These are phyloP conservation scores for Calendula officinalis DNA, from an alignment of 129 eudicot genomes.

Conservation along the genomic window DNA sequence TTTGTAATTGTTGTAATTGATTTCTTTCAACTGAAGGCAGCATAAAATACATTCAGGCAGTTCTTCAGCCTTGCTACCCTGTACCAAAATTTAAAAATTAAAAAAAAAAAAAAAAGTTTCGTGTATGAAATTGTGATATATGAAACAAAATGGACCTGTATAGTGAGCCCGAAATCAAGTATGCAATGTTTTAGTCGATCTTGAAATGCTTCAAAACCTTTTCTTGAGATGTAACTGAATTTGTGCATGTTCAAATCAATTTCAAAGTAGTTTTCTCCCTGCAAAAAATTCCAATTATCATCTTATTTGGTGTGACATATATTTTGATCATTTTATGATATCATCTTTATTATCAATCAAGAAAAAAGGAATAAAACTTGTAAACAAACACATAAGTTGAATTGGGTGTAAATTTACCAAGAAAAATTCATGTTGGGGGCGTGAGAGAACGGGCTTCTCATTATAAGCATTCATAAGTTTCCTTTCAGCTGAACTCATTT, in stretches of 20 bases:
- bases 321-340: too few species aligned
- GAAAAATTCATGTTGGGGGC: slow-evolving; percentile 96
- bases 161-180: slow-evolving; percentile 86
- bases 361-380: too few species aligned
- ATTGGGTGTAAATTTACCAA: slow-evolving; percentile 70
- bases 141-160: slow-evolving; percentile 51
- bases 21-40: neutral
- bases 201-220: slow-evolving; percentile 88
- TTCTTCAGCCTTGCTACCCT: neutral
- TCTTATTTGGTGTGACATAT: too few species aligned
- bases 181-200: slow-evolving; percentile 73
- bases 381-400: too few species aligned
- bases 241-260: slow-evolving; percentile 95
- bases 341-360: too few species aligned
- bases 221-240: slow-evolving; percentile 89
- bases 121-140: neutral
- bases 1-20: neutral
- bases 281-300: slow-evolving; percentile 22
- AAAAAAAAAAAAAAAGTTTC: neutral
- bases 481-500: slow-evolving; percentile 73
- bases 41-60: neutral
- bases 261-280: slow-evolving; percentile 98
- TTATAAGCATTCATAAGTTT: slow-evolving; percentile 92
- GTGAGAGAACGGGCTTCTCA: slow-evolving; percentile 93
- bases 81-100: neutral